Conservation (phyloP, 768 basidiomycete genomes). For the Psilocybe cubensis region DNA sequence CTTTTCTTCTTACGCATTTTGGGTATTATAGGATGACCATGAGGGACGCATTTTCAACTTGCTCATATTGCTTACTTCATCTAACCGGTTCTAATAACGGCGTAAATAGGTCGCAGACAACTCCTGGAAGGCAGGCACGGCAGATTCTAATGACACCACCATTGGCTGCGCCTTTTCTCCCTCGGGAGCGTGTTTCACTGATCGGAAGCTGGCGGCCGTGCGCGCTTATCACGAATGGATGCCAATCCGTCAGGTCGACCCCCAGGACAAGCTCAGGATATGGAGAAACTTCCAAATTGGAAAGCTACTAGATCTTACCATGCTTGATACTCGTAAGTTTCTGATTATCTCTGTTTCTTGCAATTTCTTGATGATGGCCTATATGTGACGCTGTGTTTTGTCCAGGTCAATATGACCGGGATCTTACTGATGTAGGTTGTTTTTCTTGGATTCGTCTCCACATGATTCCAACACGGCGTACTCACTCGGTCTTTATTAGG, state of each 20-base stretch:
- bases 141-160: constrained; percentile 56
- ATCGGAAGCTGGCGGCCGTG: constrained; percentile 61
- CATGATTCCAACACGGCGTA: background rate
- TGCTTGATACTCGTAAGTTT: constrained; percentile 61
- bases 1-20: background rate
- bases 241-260: constrained; percentile 60
- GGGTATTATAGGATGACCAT: constrained; percentile 47
- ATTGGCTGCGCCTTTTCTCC: constrained; percentile 53
- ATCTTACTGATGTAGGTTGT: constrained; percentile 52
- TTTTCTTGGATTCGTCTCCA: background rate
- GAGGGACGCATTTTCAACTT: constrained; percentile 33
- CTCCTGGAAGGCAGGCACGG: constrained; percentile 58
- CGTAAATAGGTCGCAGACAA: constrained; percentile 52
- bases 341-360: background rate
- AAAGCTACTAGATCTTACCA: constrained; percentile 61
- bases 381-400: too few species aligned
- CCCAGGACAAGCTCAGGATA: constrained; percentile 57
- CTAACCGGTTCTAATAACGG: background rate
- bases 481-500: constrained; percentile 25
- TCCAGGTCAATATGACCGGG: constrained; percentile 59
- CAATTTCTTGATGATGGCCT: background rate
- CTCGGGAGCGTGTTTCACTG: constrained; percentile 60
- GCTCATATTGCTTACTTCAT: background rate
- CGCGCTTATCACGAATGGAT: constrained; percentile 67
- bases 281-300: constrained; percentile 70